These are phyloP conservation scores for Pleurotus tuber-regium DNA, from an alignment of 768 basidiomycete species.

Conservation along the genomic window DNA sequence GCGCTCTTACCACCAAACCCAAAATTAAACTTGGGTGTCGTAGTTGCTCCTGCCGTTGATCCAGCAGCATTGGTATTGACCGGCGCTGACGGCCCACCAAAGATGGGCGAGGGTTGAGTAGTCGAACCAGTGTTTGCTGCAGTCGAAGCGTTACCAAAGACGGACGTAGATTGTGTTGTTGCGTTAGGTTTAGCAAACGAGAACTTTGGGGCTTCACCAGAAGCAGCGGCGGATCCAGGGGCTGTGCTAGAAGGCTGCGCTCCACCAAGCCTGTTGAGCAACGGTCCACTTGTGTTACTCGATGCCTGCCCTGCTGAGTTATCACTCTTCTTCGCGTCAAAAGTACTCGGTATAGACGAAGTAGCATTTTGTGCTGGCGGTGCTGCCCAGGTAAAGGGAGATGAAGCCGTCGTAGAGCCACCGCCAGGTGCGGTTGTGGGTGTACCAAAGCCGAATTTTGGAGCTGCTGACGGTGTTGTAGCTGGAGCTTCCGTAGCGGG, in stretches of 20 bases:
- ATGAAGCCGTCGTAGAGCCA: neutral
- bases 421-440: neutral
- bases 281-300: too few relatives aligned
- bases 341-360: too few relatives aligned
- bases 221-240: neutral
- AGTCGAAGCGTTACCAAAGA: too few relatives aligned
- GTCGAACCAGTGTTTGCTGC: too few relatives aligned
- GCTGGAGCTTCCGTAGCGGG: slow-evolving; percentile 8
- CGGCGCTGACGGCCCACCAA: too few relatives aligned
- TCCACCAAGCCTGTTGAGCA: too few relatives aligned
- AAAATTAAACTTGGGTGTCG: slow-evolving; percentile 16
- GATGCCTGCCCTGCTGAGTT: too few relatives aligned
- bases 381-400: slow-evolving; percentile 1
- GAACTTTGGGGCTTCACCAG: neutral
- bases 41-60: too few relatives aligned
- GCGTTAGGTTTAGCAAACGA: slow-evolving; percentile 7
- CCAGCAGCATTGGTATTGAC: too few relatives aligned
- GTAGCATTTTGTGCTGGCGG: neutral
- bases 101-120: too few relatives aligned
- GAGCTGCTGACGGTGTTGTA: slow-evolving; percentile 15
- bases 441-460: slow-evolving; percentile 1
- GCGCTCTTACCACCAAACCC: neutral
- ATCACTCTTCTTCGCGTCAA: too few relatives aligned
- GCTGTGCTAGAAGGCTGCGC: neutral
- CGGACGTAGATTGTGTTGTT: slow-evolving; percentile 8